Percentiles rank a stretch among this genome's conserved stretches.
These are phyloP conservation scores for Cubamyces lactineus DNA, from an alignment of 768 basidiomycete species.

Conservation along the genomic window DNA sequence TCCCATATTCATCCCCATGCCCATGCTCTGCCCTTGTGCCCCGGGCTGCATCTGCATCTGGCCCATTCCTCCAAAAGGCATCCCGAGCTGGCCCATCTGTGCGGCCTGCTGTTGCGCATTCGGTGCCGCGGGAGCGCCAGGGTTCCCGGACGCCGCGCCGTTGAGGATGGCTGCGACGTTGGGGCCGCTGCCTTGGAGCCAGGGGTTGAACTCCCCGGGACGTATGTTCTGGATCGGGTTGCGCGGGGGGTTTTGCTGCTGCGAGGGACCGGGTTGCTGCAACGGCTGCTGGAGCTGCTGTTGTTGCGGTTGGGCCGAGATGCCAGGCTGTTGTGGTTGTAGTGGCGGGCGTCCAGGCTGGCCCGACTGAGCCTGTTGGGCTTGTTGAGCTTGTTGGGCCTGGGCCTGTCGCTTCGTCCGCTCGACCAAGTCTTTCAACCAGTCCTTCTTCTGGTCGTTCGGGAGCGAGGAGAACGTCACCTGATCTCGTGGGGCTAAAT, in stretches of 20 bases:
- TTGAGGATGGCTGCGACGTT: conserved; percentile 12
- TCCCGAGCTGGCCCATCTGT: conserved; percentile 11
- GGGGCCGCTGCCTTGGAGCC: conserved; percentile 11
- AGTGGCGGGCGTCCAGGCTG: conserved; percentile 11
- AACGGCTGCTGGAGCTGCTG: conserved; percentile 36
- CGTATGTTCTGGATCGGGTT: conserved; percentile 6
- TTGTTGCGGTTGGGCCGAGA: conserved; percentile 16
- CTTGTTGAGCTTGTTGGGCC: conserved; percentile 29
- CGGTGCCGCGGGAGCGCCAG: background rate
- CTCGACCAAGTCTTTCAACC: conserved; percentile 7
- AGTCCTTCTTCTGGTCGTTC: conserved; percentile 25
- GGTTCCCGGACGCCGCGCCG: background rate
- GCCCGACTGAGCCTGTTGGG: conserved; percentile 20
- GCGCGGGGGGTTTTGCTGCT: background rate
- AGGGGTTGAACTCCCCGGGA: conserved; percentile 15
- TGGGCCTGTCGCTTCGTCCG: conserved; percentile 12
- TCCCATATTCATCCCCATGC: conserved; percentile 1
- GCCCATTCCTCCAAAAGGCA: conserved; percentile 16
- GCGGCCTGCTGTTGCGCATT: background rate
- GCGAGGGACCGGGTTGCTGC: conserved; percentile 14
- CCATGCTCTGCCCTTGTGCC: background rate
- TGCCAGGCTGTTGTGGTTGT: conserved; percentile 12
- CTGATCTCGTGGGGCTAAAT: conserved; percentile 20
- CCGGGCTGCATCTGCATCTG: conserved; percentile 4
- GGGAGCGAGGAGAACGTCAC: conserved; percentile 18